A percentile compares a stretch with the other conserved stretches of the same genome.
phyloP scores from a whole-genome alignment of 208 protist genomes.

The Crithidia mellificae region DNA sequence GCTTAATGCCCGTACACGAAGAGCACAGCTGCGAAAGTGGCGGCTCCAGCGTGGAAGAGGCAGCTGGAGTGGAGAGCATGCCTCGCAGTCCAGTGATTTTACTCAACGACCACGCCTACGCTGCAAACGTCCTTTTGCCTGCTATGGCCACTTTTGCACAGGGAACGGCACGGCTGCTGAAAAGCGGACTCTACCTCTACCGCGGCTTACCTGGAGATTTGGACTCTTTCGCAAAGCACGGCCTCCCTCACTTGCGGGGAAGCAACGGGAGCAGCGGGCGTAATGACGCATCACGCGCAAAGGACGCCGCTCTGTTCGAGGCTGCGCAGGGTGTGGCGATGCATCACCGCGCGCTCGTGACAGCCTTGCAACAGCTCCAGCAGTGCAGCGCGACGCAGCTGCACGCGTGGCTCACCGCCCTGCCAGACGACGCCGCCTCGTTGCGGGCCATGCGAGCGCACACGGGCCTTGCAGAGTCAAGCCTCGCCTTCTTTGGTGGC shows the following conservation, averaged over 20 bases:
- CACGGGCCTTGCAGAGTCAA: not conserved
- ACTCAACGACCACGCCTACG: constrained; percentile 46
- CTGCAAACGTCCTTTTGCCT: constrained; percentile 50
- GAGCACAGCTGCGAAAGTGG: not conserved
- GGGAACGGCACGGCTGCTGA: constrained; percentile 2
- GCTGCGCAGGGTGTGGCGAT: constrained; percentile 8
- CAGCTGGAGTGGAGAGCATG: not conserved
- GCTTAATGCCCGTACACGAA: not conserved
- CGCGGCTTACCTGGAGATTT: not conserved
- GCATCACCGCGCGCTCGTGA: constrained; percentile 20
- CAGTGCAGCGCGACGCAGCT: not conserved
- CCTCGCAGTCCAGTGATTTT: constrained; percentile 36
- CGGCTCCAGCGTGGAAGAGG: not conserved
- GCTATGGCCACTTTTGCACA: constrained; percentile 45
- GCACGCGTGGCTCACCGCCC: constrained; percentile 12
- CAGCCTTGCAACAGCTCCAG: constrained; percentile 14
- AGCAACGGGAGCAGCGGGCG: too few relatives aligned
- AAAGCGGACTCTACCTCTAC: constrained; percentile 20
- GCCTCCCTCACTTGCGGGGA: too few relatives aligned
- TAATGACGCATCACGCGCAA: too few relatives aligned
- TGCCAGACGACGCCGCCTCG: not conserved
- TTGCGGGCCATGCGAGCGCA: not conserved
- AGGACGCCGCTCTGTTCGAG: too few relatives aligned
- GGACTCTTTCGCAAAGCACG: too few relatives aligned
- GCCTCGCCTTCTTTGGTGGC: constrained; percentile 2